Evolutionary conservation across 306 rosid genomes (phyloP).

Genomic region (Rubus idaeus): DNA sequence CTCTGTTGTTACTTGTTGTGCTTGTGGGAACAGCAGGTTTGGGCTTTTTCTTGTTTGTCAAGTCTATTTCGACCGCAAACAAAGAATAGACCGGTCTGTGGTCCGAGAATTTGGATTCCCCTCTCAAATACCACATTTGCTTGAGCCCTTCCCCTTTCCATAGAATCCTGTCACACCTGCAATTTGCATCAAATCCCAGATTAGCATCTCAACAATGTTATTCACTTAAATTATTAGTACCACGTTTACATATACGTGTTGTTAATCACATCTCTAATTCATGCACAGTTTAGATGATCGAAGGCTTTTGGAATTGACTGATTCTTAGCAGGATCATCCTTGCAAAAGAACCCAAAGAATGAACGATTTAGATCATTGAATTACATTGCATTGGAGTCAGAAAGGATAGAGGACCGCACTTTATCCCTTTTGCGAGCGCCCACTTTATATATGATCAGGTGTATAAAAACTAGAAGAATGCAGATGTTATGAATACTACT

Average conservation of each 20-base stretch:
- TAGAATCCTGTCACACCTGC: constrained; percentile 90
- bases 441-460: neutral
- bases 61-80: constrained; percentile 53
- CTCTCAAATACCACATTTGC: constrained; percentile 73
- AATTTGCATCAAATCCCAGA: neutral
- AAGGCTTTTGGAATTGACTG: no score
- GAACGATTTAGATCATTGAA: no score
- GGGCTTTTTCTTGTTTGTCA: constrained; percentile 21
- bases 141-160: constrained; percentile 89
- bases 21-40: neutral
- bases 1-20: neutral
- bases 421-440: neutral
- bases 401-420: neutral
- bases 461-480: neutral
- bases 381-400: no score
- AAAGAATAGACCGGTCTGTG: constrained; percentile 86
- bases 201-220: neutral
- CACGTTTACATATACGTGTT: neutral
- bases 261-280: no score
- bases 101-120: constrained; percentile 90
- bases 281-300: no score
- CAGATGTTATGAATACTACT: neutral
- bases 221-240: neutral
- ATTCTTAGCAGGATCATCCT: no score
- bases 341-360: no score